Evolutionary conservation across 139 green algal genomes (phyloP).

Genomic region (Pseudopediastrum boryanum): DNA sequence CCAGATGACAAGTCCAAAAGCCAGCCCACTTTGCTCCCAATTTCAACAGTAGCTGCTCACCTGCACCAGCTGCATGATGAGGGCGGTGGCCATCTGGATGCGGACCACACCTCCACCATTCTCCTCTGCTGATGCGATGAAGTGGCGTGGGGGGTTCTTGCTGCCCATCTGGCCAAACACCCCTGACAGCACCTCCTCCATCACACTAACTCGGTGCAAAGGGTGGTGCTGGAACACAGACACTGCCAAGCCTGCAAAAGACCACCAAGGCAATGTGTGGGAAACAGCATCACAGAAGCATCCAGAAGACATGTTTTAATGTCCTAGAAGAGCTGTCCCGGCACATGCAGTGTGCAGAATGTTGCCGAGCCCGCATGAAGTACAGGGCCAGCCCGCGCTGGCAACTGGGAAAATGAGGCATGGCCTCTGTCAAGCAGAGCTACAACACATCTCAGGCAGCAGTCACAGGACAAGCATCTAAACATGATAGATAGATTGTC

Average conservation of each 20-base stretch:
- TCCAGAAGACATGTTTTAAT: neutral
- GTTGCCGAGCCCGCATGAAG: neutral
- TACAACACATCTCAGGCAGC: neutral
- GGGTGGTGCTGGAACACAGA: conserved; percentile 50
- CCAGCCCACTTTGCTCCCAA: neutral
- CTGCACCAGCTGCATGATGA: conserved; percentile 81
- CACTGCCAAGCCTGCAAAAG: conserved; percentile 50
- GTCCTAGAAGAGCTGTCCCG: neutral
- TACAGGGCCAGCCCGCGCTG: neutral
- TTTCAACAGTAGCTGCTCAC: neutral
- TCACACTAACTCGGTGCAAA: conserved; percentile 40
- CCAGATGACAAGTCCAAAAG: neutral
- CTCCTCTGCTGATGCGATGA: conserved; percentile 11
- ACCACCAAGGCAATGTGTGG: neutral
- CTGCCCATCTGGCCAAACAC: conserved; percentile 45
- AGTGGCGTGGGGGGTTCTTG: conserved; percentile 21
- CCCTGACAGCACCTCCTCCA: conserved; percentile 62
- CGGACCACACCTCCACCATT: no score
- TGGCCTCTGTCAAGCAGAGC: neutral
- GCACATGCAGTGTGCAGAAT: neutral
- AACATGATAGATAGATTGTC: neutral
- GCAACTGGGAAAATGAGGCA: no score
- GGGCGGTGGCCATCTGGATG: conserved; percentile 65
- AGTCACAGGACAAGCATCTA: neutral
- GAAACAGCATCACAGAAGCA: neutral